Evolutionary conservation across 2,329 filamentous ascomycete genomes (phyloP).

Genomic region (Lecanicillium sp.): DNA sequence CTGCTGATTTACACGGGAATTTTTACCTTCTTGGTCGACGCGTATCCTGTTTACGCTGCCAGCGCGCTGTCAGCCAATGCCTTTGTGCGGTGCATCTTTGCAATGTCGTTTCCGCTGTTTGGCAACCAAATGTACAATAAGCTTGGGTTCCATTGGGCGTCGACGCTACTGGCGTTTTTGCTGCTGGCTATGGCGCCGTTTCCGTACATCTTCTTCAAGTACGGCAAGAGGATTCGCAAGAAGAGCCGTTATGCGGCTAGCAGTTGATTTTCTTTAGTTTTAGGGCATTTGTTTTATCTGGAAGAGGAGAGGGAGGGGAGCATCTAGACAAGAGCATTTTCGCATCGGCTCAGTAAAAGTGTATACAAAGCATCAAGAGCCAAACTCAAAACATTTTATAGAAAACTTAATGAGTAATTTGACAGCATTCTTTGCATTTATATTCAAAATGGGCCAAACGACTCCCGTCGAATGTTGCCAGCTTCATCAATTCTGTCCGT

Average conservation of each 20-base stretch:
- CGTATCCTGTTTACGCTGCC: constrained; percentile 68
- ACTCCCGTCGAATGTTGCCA: too few species aligned
- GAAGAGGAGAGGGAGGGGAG: too few species aligned
- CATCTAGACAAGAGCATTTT: too few species aligned
- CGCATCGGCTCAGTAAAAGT: too few species aligned
- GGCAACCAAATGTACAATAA: constrained; percentile 63
- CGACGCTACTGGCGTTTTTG: constrained; percentile 52
- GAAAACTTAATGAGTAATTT: too few species aligned
- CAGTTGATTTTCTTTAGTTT: constrained; percentile 7
- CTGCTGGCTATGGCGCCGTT: constrained; percentile 56
- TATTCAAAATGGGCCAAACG: too few species aligned
- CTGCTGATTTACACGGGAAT: constrained; percentile 75
- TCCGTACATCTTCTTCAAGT: constrained; percentile 54
- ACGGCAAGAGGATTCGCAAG: constrained; percentile 47
- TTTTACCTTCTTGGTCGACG: constrained; percentile 82
- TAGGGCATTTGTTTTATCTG: constrained; percentile 1
- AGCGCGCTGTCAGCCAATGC: constrained; percentile 77
- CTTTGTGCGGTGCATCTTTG: constrained; percentile 66
- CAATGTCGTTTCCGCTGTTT: constrained; percentile 58
- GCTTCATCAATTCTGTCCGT: too few species aligned
- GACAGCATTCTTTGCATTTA: too few species aligned
- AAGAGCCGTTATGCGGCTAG: constrained; percentile 42
- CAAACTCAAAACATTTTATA: too few species aligned
- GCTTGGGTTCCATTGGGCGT: constrained; percentile 64
- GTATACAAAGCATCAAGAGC: too few species aligned